phyloP scores from a whole-genome alignment of 306 rosid genomes.

The Rosa multiflora region DNA sequence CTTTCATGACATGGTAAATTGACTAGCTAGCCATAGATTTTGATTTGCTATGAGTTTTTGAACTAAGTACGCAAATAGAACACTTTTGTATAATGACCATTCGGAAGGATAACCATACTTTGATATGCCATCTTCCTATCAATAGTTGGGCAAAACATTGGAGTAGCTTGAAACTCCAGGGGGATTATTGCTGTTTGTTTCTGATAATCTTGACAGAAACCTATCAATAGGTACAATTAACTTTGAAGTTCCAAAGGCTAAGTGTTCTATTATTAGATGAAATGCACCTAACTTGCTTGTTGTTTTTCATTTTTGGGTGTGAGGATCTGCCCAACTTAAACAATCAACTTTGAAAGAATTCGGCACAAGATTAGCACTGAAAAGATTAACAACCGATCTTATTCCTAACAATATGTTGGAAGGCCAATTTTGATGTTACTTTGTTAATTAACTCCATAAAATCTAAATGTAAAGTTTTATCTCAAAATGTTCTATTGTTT shows the following conservation, averaged over 20 bases:
- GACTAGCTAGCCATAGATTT: neutral
- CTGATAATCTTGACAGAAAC: neutral
- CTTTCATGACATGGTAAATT: neutral
- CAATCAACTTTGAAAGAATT: too few species aligned
- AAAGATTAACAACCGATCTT: too few species aligned
- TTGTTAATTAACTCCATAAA: too few species aligned
- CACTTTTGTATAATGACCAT: neutral
- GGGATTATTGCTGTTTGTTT: neutral
- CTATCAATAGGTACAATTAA: neutral
- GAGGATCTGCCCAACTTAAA: neutral
- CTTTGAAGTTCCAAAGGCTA: neutral
- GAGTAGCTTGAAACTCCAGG: neutral
- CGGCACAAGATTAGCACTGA: neutral
- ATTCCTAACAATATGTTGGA: too few species aligned
- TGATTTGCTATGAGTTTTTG: neutral
- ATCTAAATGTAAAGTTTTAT: too few species aligned
- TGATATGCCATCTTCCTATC: neutral
- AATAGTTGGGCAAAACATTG: neutral
- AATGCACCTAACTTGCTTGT: neutral
- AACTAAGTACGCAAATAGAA: neutral
- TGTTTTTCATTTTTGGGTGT: neutral
- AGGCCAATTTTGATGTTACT: neutral
- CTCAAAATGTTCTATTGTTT: neutral
- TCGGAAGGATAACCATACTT: neutral
- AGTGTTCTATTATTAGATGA: neutral